A percentile compares a stretch with the other conserved stretches of the same genome.
Evolutionary conservation across 2,329 filamentous ascomycete species (phyloP).

Genomic region (Scedosporium dehoogii): DNA sequence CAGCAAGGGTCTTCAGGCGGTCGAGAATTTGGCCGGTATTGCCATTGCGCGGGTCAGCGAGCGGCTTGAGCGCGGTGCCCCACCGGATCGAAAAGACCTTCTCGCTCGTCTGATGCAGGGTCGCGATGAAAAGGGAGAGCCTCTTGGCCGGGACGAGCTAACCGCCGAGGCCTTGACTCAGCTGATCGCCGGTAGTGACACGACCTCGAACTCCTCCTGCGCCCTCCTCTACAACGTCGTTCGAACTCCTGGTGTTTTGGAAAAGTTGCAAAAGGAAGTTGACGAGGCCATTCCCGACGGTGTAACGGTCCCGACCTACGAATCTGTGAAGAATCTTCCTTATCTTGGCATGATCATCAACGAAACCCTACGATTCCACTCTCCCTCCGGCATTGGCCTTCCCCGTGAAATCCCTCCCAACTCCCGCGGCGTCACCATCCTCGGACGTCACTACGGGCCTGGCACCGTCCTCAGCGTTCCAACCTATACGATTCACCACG

Average conservation of each 20-base stretch:
- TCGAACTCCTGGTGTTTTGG: conserved; percentile 58
- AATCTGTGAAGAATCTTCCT: conserved; percentile 62
- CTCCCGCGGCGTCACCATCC: conserved; percentile 53
- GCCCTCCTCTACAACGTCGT: conserved; percentile 71
- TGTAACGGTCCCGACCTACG: conserved; percentile 57
- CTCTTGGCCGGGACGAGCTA: conserved; percentile 67
- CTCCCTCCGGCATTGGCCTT: conserved; percentile 75
- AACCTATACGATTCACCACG: conserved; percentile 74
- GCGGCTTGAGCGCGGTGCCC: conserved; percentile 59
- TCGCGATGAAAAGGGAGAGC: conserved; percentile 67
- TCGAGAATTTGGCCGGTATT: conserved; percentile 76
- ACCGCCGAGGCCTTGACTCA: conserved; percentile 86
- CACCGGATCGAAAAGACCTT: conserved; percentile 64
- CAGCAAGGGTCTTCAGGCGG: conserved; percentile 59
- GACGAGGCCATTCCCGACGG: conserved; percentile 56
- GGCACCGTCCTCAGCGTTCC: conserved; percentile 72
- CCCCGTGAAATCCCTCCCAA: conserved; percentile 61
- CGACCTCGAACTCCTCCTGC: conserved; percentile 71
- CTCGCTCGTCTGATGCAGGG: conserved; percentile 79
- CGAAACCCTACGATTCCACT: conserved; percentile 80
- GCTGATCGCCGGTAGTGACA: conserved; percentile 71
- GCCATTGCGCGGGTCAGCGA: conserved; percentile 72
- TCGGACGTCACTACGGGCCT: conserved; percentile 59
- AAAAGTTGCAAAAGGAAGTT: conserved; percentile 65
- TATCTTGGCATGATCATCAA: conserved; percentile 70